Conservation (phyloP, 2,329 filamentous ascomycete species). For the Monosporascus sp. region DNA sequence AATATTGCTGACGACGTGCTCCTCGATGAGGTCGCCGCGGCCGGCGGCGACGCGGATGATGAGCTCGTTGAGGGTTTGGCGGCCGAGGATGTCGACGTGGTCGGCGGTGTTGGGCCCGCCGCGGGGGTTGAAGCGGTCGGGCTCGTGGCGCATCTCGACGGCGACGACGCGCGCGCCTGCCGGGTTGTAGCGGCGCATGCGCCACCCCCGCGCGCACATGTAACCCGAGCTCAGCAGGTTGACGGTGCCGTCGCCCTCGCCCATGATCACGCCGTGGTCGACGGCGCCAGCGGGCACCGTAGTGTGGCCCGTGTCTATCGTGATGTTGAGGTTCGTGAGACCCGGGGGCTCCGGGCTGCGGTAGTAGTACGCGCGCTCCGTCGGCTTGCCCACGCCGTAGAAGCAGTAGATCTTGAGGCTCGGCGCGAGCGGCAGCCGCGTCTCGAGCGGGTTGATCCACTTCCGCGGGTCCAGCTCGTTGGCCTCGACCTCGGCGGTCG, state of each 20-base stretch:
- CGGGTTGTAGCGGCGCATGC: slow-evolving; percentile 89
- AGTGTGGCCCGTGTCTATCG: slow-evolving; percentile 60
- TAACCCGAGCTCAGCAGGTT: slow-evolving; percentile 89
- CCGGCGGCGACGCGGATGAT: slow-evolving; percentile 83
- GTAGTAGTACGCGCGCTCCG: slow-evolving; percentile 91
- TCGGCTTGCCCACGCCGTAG: slow-evolving; percentile 91
- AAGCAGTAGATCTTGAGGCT: slow-evolving; percentile 95
- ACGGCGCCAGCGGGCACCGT: slow-evolving; percentile 23
- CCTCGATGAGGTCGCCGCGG: slow-evolving; percentile 70
- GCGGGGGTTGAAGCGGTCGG: slow-evolving; percentile 82
- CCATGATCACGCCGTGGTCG: slow-evolving; percentile 90
- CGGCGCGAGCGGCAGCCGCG: slow-evolving; percentile 78
- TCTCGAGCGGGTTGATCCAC: slow-evolving; percentile 94
- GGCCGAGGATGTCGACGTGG: slow-evolving; percentile 91
- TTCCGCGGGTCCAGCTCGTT: slow-evolving; percentile 74
- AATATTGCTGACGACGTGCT: slow-evolving; percentile 77
- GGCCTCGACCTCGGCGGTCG: slow-evolving; percentile 69
- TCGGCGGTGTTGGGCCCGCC: slow-evolving; percentile 70
- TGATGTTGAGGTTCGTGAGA: slow-evolving; percentile 65
- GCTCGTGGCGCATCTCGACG: slow-evolving; percentile 95
- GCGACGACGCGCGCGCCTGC: slow-evolving; percentile 74
- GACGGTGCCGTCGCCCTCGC: slow-evolving; percentile 93
- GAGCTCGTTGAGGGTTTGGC: slow-evolving; percentile 84
- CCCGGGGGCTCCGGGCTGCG: slow-evolving; percentile 59
- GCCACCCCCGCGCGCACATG: slow-evolving; percentile 96